Base-by-base conservation (phyloP, 192 early-diverging fungal genomes). In the Linnemannia zychae region DNA sequence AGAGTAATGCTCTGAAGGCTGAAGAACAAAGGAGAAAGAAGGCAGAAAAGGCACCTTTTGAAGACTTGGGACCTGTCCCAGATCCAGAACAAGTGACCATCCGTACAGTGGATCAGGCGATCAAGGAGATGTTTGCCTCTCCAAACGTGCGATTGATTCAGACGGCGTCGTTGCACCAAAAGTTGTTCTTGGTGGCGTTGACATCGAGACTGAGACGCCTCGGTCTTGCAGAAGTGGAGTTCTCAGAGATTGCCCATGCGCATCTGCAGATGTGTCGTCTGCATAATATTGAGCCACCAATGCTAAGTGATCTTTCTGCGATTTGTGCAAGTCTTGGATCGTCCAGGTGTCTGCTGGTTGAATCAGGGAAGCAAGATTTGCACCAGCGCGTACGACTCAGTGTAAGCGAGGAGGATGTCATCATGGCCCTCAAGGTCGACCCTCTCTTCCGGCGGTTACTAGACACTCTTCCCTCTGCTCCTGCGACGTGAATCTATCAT, bases 81-180 rank as follows among this genome's bases (percentile, higher is more conserved):
- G 82, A 77, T 31, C 50, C 75, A 1, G 83, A 70, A 22, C 88
- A 91, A 71, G 93, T 95, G 11, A 94, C 93, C 1, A 94, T 94
- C 84, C 84, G 88, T 49, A 91, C 94, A 22, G 94, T 97, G 44
- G 92, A 96, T 67, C 90, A 92, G 31, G 97, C 96, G 0, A 90
- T 97, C 76, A 95, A 93, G 77, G 96, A 98, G 77, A 95, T 99
- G 94, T 96, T 94, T 81, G 89, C 92, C 4, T 96, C 97, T 12
- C 92, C 95, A 1, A 88, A 92, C 37, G 91, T 97, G 0, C 86
- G 93, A 6, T 92, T 96, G 78, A 90, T 99, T 37, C 89, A 92
- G 77, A 86, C 87, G 36, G 93, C 92, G n/a, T 94, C 94, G 7
- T 69, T 94, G 48, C 96, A 97, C 73, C 97, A 98, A 76, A 95